Evolutionary conservation across 257 asterid species (phyloP), one percentile per base, ranked within the genome.

Genomic region (Osmanthus fragrans): DNA sequence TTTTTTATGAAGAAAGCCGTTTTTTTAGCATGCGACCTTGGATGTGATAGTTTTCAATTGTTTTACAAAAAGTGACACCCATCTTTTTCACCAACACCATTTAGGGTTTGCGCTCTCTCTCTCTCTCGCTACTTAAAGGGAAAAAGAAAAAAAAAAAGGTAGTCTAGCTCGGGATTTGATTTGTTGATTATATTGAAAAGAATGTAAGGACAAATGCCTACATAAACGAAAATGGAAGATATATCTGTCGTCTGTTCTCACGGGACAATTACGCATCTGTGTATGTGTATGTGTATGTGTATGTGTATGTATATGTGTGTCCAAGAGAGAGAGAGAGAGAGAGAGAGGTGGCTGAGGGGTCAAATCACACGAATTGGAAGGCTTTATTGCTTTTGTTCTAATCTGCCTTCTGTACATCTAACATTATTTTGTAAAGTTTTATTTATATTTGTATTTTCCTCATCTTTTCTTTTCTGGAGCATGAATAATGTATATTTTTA

Each of bases 41-140:
- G 93, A 91, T 91, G 94, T 91, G 94, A 91, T 91, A 83, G 94
- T 89, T 89, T 79, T 85, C 87, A 82, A 83, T 80, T 89, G 80
- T 86, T 84, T 87, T 80, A 84, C 89, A 79, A 72, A 79, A 86
- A 87, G 87, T 80, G 90, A 88, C 92, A 85, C 81, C 86, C 86
- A 85, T 89, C 92, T 84, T 88, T 91, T 88, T 89, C 92, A 88
- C 72, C 29, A 19, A 8, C 86, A 86, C 73, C 36, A 72, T 75
- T 69, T 74, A 73, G 71, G 77, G 73, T 69, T 75, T 18, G 70
- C 25, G 60, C 69, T 73, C 78, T 51, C 64, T 54, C 36, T n/a
- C 64, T 6, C 64, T 71, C 19, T 4, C 30, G 65, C 72, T 39
- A 1, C 23, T 19, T 2, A 21, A 37, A 40, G 29, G 42, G 16